Evolutionary conservation across 2,329 filamentous ascomycete species (phyloP).

Genomic region (Myriangium duriaei): DNA sequence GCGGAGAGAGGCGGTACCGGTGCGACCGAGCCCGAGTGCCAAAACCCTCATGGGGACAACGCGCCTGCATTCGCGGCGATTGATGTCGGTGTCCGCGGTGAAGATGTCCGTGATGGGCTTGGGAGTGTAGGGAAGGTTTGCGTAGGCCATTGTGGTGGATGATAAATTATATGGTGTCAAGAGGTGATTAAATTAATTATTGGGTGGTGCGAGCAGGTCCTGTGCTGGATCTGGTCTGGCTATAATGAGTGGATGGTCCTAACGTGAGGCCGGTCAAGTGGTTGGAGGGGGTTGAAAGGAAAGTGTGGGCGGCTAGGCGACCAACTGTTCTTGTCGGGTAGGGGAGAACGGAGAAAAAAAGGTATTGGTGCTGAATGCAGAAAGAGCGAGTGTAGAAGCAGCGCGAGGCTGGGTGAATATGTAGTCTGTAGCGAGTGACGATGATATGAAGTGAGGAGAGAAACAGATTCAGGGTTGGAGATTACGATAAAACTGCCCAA

Average conservation of each 20-base stretch:
- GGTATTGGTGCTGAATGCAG: too few relatives aligned
- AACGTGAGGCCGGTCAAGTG: background rate
- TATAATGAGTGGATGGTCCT: constrained; percentile 5
- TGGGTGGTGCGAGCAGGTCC: background rate
- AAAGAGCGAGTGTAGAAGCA: too few relatives aligned
- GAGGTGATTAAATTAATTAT: constrained; percentile 8
- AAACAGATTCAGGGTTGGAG: background rate
- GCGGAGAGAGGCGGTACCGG: constrained; percentile 57
- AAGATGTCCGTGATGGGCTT: constrained; percentile 48
- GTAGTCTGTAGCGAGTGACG: background rate
- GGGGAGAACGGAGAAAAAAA: too few relatives aligned
- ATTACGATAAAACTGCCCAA: background rate
- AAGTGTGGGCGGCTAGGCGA: too few relatives aligned
- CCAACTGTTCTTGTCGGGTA: too few relatives aligned
- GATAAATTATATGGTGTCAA: background rate
- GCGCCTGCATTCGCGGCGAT: constrained; percentile 51
- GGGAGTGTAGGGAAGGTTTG: constrained; percentile 26
- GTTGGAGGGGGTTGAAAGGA: background rate
- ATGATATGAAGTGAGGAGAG: background rate
- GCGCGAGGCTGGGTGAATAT: too few relatives aligned
- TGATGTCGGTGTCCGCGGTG: constrained; percentile 55
- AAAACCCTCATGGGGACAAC: constrained; percentile 62
- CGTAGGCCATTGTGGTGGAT: constrained; percentile 24
- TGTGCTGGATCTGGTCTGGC: too few relatives aligned
- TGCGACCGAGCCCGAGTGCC: constrained; percentile 55